phyloP scores from a whole-genome alignment of 1,139 yeast genomes.

The Wickerhamiella infanticola region DNA sequence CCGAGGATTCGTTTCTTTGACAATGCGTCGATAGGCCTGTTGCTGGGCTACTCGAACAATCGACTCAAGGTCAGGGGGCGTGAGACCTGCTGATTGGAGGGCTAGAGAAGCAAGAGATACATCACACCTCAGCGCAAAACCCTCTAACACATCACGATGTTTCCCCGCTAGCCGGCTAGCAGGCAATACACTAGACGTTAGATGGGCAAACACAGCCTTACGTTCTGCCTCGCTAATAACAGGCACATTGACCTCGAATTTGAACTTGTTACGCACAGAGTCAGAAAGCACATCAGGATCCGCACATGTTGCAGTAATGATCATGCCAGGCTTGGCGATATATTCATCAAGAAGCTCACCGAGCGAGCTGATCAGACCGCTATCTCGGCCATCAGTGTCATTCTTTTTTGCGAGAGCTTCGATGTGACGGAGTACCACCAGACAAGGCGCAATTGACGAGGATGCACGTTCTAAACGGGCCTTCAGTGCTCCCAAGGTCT shows the following conservation, averaged over 20 bases:
- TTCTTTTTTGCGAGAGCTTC: slow-evolving; percentile 56
- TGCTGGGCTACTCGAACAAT: slow-evolving; percentile 54
- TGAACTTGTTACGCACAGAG: slow-evolving; percentile 48
- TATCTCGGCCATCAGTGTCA: slow-evolving; percentile 47
- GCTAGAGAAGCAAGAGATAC: slow-evolving; percentile 49
- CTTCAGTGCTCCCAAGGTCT: slow-evolving; percentile 59
- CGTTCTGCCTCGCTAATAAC: slow-evolving; percentile 77
- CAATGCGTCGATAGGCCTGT: slow-evolving; percentile 36
- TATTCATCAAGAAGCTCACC: slow-evolving; percentile 45
- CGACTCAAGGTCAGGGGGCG: slow-evolving; percentile 67
- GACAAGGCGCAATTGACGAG: slow-evolving; percentile 27
- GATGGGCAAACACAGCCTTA: slow-evolving; percentile 39
- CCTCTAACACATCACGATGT: slow-evolving; percentile 1
- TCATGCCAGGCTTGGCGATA: slow-evolving; percentile 28
- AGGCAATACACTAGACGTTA: slow-evolving; percentile 1
- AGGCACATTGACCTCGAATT: slow-evolving; percentile 58
- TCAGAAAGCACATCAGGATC: slow-evolving; percentile 60
- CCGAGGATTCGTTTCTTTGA: slow-evolving; percentile 1
- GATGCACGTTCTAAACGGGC: slow-evolving; percentile 60
- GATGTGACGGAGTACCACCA: slow-evolving; percentile 54
- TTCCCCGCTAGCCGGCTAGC: slow-evolving; percentile 5
- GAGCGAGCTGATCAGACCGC: slow-evolving; percentile 42
- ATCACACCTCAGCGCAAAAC: slow-evolving; percentile 31
- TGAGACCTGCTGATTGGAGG: slow-evolving; percentile 80
- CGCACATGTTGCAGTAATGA: slow-evolving; percentile 55